Evolutionary conservation across 2,329 filamentous ascomycete species (phyloP).

Genomic region (Botrytis fabae): DNA sequence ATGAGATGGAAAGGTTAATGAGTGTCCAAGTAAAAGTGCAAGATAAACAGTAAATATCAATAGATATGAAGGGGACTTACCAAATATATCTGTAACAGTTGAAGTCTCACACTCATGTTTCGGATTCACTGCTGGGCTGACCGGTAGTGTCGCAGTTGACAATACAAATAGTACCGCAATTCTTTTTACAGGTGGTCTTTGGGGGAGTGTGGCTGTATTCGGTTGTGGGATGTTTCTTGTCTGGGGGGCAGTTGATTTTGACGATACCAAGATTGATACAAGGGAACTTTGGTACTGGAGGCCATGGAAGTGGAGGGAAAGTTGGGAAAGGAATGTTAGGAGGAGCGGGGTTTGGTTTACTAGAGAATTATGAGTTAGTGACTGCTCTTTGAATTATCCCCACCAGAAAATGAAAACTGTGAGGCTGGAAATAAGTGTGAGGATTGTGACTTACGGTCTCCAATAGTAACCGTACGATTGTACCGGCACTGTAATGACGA

Average conservation of each 20-base stretch:
- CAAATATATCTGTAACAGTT: constrained; percentile 10
- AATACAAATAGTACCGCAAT: not conserved
- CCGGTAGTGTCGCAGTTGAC: not conserved
- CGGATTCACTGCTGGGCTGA: not conserved
- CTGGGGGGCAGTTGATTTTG: not conserved
- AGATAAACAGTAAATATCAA: too few species aligned
- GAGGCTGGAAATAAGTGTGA: not conserved
- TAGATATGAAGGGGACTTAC: not conserved
- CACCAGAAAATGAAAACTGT: not conserved
- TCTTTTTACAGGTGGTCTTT: not conserved
- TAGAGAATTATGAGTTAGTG: not conserved
- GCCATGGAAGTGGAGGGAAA: not conserved
- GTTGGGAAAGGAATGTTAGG: not conserved
- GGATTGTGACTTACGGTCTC: not conserved
- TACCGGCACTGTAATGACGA: not conserved
- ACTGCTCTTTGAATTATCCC: not conserved
- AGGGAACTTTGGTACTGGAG: not conserved
- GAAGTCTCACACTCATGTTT: not conserved
- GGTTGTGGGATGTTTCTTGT: not conserved
- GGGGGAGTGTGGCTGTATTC: not conserved
- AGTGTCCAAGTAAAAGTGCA: not conserved
- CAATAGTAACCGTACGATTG: constrained; percentile 2
- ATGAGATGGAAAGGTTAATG: not conserved
- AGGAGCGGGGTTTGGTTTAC: not conserved
- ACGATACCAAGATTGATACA: not conserved